Evolutionary conservation across 1,284 basidiomycete genomes (phyloP).

Genomic region (Ceratobasidium sp.): DNA sequence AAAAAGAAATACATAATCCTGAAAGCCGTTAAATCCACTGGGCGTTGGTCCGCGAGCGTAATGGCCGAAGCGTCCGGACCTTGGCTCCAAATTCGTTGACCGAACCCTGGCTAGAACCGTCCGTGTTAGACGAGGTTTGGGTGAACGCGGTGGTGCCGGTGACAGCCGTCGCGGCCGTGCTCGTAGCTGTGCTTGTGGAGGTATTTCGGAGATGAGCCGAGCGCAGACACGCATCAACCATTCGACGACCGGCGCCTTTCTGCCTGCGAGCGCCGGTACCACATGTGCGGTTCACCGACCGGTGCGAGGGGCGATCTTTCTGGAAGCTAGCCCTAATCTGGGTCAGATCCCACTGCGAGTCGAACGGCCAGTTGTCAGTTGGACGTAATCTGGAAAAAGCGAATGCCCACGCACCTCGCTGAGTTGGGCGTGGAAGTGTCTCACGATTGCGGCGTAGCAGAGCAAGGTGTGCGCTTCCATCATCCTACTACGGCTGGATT

Average conservation of each 20-base stretch:
- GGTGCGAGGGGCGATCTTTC: constrained; percentile 32
- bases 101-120: constrained; percentile 24
- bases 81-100: not conserved
- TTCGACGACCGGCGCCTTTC: constrained; percentile 29
- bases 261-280: constrained; percentile 31
- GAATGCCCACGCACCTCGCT: constrained; percentile 41
- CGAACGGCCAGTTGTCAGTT: constrained; percentile 1
- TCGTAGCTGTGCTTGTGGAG: constrained; percentile 26
- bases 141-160: not conserved
- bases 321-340: constrained; percentile 26
- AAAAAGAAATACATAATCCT: constrained; percentile 1
- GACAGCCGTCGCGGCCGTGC: constrained; percentile 8
- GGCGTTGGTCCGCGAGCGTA: constrained; percentile 27
- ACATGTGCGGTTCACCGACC: constrained; percentile 34
- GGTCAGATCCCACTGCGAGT: constrained; percentile 19
- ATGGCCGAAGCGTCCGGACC: not conserved
- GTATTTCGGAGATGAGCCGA: constrained; percentile 33
- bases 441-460: constrained; percentile 37
- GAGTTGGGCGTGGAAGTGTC: constrained; percentile 36
- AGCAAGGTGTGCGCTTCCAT: constrained; percentile 41
- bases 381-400: constrained; percentile 34
- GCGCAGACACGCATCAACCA: constrained; percentile 36
- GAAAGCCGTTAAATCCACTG: constrained; percentile 24
- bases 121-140: not conserved
- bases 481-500: constrained; percentile 30